Evolutionary conservation across 768 basidiomycete genomes (phyloP).

Genomic region (Lentinula sp.): DNA sequence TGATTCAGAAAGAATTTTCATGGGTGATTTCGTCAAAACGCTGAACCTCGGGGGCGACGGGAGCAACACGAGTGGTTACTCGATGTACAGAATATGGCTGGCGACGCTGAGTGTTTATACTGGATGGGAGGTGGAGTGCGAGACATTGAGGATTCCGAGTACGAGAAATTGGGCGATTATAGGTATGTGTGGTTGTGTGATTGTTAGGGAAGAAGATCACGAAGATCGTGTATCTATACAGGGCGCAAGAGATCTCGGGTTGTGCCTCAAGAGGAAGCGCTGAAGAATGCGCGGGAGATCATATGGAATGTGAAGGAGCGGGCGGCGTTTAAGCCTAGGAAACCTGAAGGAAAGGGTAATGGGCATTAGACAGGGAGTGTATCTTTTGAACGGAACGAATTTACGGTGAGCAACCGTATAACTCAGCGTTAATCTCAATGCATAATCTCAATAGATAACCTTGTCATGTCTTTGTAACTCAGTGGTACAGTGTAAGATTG

Average conservation of each 20-base stretch:
- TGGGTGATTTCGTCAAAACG: constrained; percentile 23
- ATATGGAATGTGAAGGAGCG: constrained; percentile 49
- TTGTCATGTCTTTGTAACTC: background rate
- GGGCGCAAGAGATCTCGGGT: constrained; percentile 22
- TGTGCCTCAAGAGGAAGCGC: constrained; percentile 19
- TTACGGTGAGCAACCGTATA: too few relatives aligned
- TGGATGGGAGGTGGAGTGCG: constrained; percentile 87
- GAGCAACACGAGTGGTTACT: constrained; percentile 59
- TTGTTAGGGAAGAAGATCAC: background rate
- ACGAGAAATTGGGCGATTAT: constrained; percentile 91
- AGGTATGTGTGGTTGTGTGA: constrained; percentile 43
- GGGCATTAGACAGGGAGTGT: background rate
- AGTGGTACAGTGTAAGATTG: background rate
- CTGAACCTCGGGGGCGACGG: constrained; percentile 63
- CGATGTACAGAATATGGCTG: constrained; percentile 83
- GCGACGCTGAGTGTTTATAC: constrained; percentile 63
- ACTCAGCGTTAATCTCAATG: background rate
- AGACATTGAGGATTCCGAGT: constrained; percentile 84
- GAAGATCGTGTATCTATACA: background rate
- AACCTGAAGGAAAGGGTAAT: constrained; percentile 62
- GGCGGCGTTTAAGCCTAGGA: constrained; percentile 68
- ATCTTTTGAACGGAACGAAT: too few relatives aligned
- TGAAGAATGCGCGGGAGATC: constrained; percentile 45
- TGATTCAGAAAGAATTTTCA: background rate
- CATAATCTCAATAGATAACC: background rate